These are phyloP conservation scores for Phytopythium vexans DNA, from an alignment of 352 stramenopile genomes.

Conservation along the genomic window DNA sequence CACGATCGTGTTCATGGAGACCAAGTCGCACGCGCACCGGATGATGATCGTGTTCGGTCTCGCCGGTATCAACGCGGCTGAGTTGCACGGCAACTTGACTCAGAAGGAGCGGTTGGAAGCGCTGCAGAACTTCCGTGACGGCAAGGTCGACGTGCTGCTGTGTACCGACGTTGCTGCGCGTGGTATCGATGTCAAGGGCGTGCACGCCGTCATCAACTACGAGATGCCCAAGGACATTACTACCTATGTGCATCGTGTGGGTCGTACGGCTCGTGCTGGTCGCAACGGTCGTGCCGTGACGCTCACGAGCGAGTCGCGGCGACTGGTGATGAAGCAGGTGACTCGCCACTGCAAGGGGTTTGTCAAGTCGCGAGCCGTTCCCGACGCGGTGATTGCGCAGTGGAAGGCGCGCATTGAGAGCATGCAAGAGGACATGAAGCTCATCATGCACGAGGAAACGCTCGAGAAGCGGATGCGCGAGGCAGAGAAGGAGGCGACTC, in stretches of 20 bases:
- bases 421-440: slow-evolving; percentile 77
- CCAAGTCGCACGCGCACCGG: slow-evolving; percentile 94
- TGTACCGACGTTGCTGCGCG: slow-evolving; percentile 98
- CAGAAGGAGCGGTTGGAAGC: slow-evolving; percentile 96
- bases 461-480: slow-evolving; percentile 89
- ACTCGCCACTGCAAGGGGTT: slow-evolving; percentile 86
- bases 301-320: slow-evolving; percentile 86
- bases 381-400: slow-evolving; percentile 83
- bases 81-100: slow-evolving; percentile 98
- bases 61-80: slow-evolving; percentile 94
- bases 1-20: slow-evolving; percentile 99
- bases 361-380: slow-evolving; percentile 89
- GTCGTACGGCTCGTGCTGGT: slow-evolving; percentile 96
- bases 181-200: slow-evolving; percentile 97
- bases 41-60: slow-evolving; percentile 97
- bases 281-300: slow-evolving; percentile 89
- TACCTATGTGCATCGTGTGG: slow-evolving; percentile 99
- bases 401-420: slow-evolving; percentile 84
- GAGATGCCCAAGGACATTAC: slow-evolving; percentile 98
- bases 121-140: slow-evolving; percentile 95
- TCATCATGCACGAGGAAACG: slow-evolving; percentile 85
- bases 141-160: slow-evolving; percentile 95
- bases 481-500: slow-evolving; percentile 87
- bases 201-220: slow-evolving; percentile 99
- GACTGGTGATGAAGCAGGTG: slow-evolving; percentile 94